Percentiles rank a stretch among this genome's conserved stretches.
These are phyloP conservation scores for Pluteus cervinus DNA, from an alignment of 768 basidiomycete species.

Conservation along the genomic window DNA sequence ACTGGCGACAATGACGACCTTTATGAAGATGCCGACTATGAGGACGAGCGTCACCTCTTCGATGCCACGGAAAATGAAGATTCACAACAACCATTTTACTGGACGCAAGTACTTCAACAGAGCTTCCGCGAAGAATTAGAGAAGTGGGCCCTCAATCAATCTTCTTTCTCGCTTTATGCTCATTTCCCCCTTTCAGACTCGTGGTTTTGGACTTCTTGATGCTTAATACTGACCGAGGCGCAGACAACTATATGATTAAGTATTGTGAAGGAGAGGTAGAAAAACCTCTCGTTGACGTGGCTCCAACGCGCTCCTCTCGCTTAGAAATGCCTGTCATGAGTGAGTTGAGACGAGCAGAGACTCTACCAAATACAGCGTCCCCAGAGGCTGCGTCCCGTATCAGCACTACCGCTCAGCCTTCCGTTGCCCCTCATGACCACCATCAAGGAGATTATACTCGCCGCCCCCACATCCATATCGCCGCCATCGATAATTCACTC, in stretches of 20 bases:
- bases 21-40: constrained; percentile 68
- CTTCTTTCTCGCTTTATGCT: constrained; percentile 49
- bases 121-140: constrained; percentile 86
- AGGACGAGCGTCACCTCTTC: constrained; percentile 66
- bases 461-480: constrained; percentile 81
- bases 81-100: constrained; percentile 64
- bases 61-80: constrained; percentile 57
- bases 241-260: constrained; percentile 92
- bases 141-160: constrained; percentile 44
- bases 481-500: constrained; percentile 90
- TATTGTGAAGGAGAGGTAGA: constrained; percentile 80
- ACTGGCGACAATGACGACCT: constrained; percentile 70
- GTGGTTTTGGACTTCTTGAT: constrained; percentile 72
- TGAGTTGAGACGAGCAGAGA: constrained; percentile 50
- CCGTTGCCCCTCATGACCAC: constrained; percentile 26
- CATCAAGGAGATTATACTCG: constrained; percentile 43
- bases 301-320: constrained; percentile 62
- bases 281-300: constrained; percentile 71
- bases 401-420: constrained; percentile 28
- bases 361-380: constrained; percentile 26
- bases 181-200: background rate
- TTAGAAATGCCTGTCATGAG: constrained; percentile 71
- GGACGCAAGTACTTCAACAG: constrained; percentile 72
- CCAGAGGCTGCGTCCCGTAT: no score
- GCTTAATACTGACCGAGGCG: constrained; percentile 85